These are phyloP conservation scores for Blastomyces silverae DNA, from an alignment of 2,329 filamentous ascomycete species.

Conservation along the genomic window DNA sequence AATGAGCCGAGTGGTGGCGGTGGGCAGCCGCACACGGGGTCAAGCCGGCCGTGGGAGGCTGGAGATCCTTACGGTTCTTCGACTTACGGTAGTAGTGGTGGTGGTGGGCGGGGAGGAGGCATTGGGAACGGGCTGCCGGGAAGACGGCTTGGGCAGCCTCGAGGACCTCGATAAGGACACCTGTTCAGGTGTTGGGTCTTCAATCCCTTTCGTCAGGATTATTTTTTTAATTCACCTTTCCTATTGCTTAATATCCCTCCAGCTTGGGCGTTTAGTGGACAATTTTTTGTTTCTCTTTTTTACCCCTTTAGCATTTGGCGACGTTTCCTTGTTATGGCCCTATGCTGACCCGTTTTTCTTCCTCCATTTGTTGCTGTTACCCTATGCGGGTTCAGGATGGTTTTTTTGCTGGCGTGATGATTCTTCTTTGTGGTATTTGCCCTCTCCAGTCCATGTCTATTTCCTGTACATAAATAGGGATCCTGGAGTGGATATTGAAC, in stretches of 20 bases:
- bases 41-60: conserved; percentile 8
- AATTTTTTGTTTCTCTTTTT: background rate
- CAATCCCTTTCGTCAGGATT: background rate
- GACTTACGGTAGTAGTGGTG: background rate
- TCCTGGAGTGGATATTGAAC: background rate
- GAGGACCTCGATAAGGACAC: background rate
- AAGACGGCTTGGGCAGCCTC: conserved; percentile 6
- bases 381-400: background rate
- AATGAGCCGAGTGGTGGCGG: conserved; percentile 6
- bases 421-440: background rate
- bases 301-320: background rate
- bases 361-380: background rate
- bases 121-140: conserved; percentile 1
- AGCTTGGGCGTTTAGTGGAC: conserved; percentile 6
- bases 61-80: conserved; percentile 10
- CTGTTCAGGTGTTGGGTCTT: background rate
- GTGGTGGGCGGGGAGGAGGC: background rate
- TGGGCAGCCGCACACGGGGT: background rate
- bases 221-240: background rate
- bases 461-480: background rate
- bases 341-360: background rate
- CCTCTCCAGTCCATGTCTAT: background rate
- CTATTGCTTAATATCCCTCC: background rate
- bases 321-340: background rate
- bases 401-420: background rate